A percentile compares a stretch with the other conserved stretches of the same genome.
These are phyloP conservation scores for Meyerozyma guilliermondii DNA, from an alignment of 1,139 yeast species.

Conservation along the genomic window DNA sequence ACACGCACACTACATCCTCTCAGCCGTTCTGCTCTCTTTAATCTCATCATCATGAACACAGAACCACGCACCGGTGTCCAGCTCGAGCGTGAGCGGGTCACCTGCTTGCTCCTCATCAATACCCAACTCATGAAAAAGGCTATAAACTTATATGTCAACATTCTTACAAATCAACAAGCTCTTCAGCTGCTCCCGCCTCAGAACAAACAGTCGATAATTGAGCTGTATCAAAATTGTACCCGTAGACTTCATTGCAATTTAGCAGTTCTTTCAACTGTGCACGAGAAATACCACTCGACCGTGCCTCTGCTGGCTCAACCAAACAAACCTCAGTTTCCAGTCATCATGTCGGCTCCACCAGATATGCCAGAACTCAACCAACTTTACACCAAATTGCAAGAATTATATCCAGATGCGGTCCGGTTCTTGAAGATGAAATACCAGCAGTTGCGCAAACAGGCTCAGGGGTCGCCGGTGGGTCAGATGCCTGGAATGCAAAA, in stretches of 20 bases:
- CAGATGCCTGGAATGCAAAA: not conserved
- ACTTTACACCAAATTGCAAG: conserved; percentile 44
- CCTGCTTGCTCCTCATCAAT: conserved; percentile 47
- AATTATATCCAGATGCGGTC: conserved; percentile 51
- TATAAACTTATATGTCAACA: conserved; percentile 29
- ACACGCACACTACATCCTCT: not conserved
- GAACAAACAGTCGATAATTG: conserved; percentile 34
- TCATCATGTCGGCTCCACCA: conserved; percentile 49
- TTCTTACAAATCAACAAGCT: conserved; percentile 31
- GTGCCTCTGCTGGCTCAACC: conserved; percentile 21
- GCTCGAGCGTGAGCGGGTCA: conserved; percentile 42
- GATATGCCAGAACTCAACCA: conserved; percentile 51
- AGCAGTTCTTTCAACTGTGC: conserved; percentile 47
- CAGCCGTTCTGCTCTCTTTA: not conserved
- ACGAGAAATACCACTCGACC: conserved; percentile 43
- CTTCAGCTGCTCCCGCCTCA: conserved; percentile 33
- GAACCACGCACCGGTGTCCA: conserved; percentile 10
- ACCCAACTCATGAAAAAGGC: conserved; percentile 50
- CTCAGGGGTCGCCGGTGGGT: conserved; percentile 14
- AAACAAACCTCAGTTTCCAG: conserved; percentile 42
- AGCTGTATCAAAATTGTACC: conserved; percentile 46
- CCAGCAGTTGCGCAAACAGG: conserved; percentile 34
- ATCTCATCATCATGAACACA: not conserved
- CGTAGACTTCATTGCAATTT: conserved; percentile 51
- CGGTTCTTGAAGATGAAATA: conserved; percentile 44